Evolutionary conservation across 2,329 filamentous ascomycete genomes (phyloP).

Genomic region (Orbilia ellipsospora): DNA sequence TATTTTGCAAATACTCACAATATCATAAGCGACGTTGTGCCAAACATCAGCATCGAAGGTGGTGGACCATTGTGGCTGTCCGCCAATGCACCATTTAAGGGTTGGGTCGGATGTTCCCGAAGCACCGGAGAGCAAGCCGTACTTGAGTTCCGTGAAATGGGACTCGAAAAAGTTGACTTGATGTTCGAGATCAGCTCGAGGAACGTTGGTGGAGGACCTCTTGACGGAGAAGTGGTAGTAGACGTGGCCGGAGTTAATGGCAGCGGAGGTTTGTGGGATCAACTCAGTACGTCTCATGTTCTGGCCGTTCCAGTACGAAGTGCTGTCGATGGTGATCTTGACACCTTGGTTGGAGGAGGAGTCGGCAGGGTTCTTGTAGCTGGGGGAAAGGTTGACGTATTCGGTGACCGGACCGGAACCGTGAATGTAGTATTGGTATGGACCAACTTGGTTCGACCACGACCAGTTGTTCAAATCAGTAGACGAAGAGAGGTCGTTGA

Average conservation of each 20-base stretch:
- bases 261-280: slow-evolving; percentile 75
- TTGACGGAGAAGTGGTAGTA: slow-evolving; percentile 79
- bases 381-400: slow-evolving; percentile 72
- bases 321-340: slow-evolving; percentile 74
- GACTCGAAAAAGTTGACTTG: slow-evolving; percentile 74
- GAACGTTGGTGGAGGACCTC: slow-evolving; percentile 70
- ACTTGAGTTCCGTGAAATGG: slow-evolving; percentile 80
- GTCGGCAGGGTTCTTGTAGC: slow-evolving; percentile 75
- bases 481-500: slow-evolving; percentile 70
- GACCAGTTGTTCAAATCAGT: slow-evolving; percentile 70
- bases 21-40: slow-evolving; percentile 77
- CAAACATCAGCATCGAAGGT: slow-evolving; percentile 73
- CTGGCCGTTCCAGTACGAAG: slow-evolving; percentile 74
- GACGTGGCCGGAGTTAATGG: slow-evolving; percentile 74
- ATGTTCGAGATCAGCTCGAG: slow-evolving; percentile 73
- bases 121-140: slow-evolving; percentile 70
- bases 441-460: slow-evolving; percentile 75
- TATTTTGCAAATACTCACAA: slow-evolving; percentile 62
- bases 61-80: slow-evolving; percentile 72
- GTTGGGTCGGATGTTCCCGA: slow-evolving; percentile 65
- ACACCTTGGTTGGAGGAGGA: slow-evolving; percentile 72
- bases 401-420: slow-evolving; percentile 68
- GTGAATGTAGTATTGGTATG: slow-evolving; percentile 75
- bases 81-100: slow-evolving; percentile 74
- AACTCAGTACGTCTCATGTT: slow-evolving; percentile 80